Percentiles rank a stretch among this genome's conserved stretches.
phyloP scores from a whole-genome alignment of 2,329 filamentous ascomycete species.

The Aspergillus tamarii region DNA sequence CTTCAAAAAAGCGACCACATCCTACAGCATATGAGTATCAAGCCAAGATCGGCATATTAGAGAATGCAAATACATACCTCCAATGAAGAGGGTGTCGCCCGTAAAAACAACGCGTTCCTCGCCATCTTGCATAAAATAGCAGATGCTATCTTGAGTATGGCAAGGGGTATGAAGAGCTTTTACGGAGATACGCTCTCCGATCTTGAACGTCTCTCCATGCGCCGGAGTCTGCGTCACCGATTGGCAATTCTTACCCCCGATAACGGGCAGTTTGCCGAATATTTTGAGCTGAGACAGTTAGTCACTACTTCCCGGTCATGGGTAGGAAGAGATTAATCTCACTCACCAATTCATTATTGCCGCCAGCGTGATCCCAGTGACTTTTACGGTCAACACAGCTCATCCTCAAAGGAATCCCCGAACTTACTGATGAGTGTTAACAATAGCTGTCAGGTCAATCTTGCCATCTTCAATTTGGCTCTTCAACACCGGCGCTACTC shows the following conservation, averaged over 20 bases:
- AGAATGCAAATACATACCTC: too few species aligned
- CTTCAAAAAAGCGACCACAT: conserved; percentile 96
- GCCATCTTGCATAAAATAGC: conserved; percentile 86
- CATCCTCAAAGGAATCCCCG: neutral
- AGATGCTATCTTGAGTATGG: conserved; percentile 98
- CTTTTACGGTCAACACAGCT: conserved; percentile 51
- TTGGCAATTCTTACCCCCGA: conserved; percentile 85
- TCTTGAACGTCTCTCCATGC: conserved; percentile 76
- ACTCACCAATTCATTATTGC: conserved; percentile 78
- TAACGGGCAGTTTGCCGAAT: conserved; percentile 69
- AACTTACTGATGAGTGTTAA: conserved; percentile 94
- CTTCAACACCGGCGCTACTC: conserved; percentile 68
- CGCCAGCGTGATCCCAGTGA: conserved; percentile 92
- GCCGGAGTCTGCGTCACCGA: conserved; percentile 76
- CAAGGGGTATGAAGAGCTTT: conserved; percentile 94
- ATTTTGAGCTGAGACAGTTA: conserved; percentile 53
- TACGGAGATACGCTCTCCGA: conserved; percentile 78
- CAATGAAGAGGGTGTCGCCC: conserved; percentile 94
- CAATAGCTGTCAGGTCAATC: conserved; percentile 84
- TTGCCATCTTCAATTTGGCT: conserved; percentile 70
- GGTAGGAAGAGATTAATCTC: conserved; percentile 7
- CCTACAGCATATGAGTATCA: conserved; percentile 54
- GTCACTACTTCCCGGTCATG: neutral
- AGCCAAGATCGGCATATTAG: too few species aligned
- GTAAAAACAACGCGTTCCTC: conserved; percentile 80